These are phyloP conservation scores for Globisporangium abappressorium DNA, from an alignment of 352 stramenopile genomes.

Conservation along the genomic window DNA sequence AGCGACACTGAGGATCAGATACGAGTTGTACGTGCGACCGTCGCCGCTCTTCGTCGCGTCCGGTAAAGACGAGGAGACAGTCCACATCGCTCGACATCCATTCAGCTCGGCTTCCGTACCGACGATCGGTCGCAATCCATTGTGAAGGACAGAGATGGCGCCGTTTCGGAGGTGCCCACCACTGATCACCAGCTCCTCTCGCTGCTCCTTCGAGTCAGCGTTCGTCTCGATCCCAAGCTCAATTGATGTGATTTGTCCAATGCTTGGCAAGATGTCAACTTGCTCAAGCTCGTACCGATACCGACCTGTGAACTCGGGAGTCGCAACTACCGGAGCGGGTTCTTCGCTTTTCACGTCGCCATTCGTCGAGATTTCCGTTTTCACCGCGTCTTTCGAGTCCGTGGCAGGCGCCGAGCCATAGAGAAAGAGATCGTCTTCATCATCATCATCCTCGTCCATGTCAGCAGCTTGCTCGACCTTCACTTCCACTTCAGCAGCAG, in stretches of 20 bases:
- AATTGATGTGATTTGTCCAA: slow-evolving; percentile 83
- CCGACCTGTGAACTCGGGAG: slow-evolving; percentile 16
- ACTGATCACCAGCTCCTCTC: slow-evolving; percentile 77
- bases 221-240: slow-evolving; percentile 76
- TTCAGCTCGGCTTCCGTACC: slow-evolving; percentile 77
- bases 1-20: slow-evolving; percentile 78
- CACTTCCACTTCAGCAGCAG: slow-evolving; percentile 11
- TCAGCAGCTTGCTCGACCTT: slow-evolving; percentile 11
- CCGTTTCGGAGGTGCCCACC: slow-evolving; percentile 60
- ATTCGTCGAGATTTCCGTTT: slow-evolving; percentile 12
- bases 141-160: slow-evolving; percentile 74
- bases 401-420: slow-evolving; percentile 47
- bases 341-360: slow-evolving; percentile 12
- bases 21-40: slow-evolving; percentile 64
- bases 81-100: slow-evolving; percentile 85
- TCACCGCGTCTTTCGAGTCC: slow-evolving; percentile 18
- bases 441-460: slow-evolving; percentile 46
- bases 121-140: slow-evolving; percentile 80
- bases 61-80: slow-evolving; percentile 65
- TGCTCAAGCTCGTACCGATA: slow-evolving; percentile 53
- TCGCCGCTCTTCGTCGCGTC: slow-evolving; percentile 45
- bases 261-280: slow-evolving; percentile 65
- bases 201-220: slow-evolving; percentile 70
- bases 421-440: slow-evolving; percentile 76
- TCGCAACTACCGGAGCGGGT: not conserved